Base-by-base conservation (phyloP, 2,329 filamentous ascomycete genomes). In the Fusarium clavum region DNA sequence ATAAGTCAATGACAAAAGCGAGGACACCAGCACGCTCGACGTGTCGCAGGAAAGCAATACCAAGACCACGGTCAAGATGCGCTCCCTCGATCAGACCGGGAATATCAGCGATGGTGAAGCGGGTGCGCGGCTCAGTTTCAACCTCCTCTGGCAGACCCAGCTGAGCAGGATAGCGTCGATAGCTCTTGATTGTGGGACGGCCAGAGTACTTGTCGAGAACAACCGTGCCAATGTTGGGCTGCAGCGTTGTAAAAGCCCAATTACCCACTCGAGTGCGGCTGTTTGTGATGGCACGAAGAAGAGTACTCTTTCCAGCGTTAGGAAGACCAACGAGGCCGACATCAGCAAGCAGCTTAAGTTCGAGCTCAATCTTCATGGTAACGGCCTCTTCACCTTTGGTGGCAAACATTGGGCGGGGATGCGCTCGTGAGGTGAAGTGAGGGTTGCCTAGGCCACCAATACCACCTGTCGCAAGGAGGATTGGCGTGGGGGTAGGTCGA, bases 221-320 rank as follows among this genome's bases (percentile, higher is more conserved):
- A 9, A 99, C 94, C 1, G 96, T 99, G 53, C 96, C 96, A 57
- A 99, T 97, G 73, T 97, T 98, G 5, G 96, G 96, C 73, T 94
- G 91, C 11, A 99, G 85, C 0, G 96, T 99, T 5, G 96, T 99
- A 79, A 99, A 99, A 12, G 94, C 95, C 96, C 96, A 99, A 78
- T 92, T 91, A 43, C 96, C 96, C 30, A 99, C 90, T 41, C 96
- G 89, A 3, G 96, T 93, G 64, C 94, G 91, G 78, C 93, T 97
- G 79, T 94, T 94, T 74, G 91, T 97, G 74, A 99, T 83, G 5
- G 94, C 91, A 20, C 96, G 90, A 18, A 98, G 86, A 3, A 99
- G 86, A 0, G 96, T 98, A 77, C 93, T 97, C 81, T 99, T 99
- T 11, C 96, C 96, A 7, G 95, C 96, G 78, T 99, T 99, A 3